Base-by-base conservation (phyloP, 2,329 filamentous ascomycete species). In the Fonsecaea erecta region DNA sequence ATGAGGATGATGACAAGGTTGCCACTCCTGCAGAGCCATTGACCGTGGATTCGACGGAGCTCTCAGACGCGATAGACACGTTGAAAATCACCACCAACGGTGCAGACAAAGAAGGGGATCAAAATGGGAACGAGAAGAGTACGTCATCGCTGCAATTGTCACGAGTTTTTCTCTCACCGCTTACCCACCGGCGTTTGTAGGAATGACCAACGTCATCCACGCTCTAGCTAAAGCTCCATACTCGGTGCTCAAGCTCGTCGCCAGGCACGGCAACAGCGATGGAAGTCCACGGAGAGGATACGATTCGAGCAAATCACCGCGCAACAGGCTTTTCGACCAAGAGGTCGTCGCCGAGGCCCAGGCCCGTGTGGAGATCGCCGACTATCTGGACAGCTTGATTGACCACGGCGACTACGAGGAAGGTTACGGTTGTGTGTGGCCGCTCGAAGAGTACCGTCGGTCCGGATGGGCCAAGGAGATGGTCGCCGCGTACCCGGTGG, bases 311-410 rank as follows among this genome's bases (percentile, higher is more conserved):
- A 26, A 58, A 54, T 48, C 35, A 14, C 28, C 59, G 11, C 54
- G 63, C 12, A 53, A 65, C 40, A 59, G 21, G 18, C 54, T 66
- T 30, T 63, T 66, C 16, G 60, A 66, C 28, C 60, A 61, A 34
- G 64, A 66, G 43, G 37, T 63, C 32, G 28, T 30, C 11, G 64
- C 64, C 18, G 64, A 66, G 56, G 46, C 84, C 81, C 1, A 86
- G 76, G 6, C 79, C 84, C 32, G 80, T 77, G 66, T 86, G 84
- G 60, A 85, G 79, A 69, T 85, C 82, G 80, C 84, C 82, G 62
- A 87, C 80, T 3, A 76, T 73, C 67, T 86, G 83, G 68, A 85
- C 81, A 43, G n/a, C n/a, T 24, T 66, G 43, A 57, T 62, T 6
- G 57, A 66, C 24, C 30, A 37, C 16, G 56, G 35, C 5, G 60